A percentile compares a stretch with the other conserved stretches of the same genome.
Conservation (phyloP, 306 rosid genomes). For the Benincasa hispida region DNA sequence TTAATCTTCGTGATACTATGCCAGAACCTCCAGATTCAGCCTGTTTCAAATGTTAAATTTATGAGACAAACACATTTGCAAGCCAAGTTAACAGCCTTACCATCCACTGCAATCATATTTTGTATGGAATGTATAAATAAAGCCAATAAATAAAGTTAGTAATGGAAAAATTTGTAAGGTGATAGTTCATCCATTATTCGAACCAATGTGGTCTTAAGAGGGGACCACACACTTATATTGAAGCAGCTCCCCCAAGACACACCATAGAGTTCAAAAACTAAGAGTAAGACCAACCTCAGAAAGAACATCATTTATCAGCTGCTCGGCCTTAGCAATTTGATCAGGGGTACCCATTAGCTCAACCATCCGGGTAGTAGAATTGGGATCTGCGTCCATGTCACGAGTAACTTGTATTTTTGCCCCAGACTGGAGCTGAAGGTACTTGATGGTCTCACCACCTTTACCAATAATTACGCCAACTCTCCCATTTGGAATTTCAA, state of each 20-base stretch:
- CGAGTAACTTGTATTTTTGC: constrained; percentile 96
- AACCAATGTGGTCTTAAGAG: background rate
- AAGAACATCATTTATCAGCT: constrained; percentile 74
- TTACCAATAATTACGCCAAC: constrained; percentile 97
- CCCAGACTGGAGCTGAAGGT: constrained; percentile 86
- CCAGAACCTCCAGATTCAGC: constrained; percentile 97
- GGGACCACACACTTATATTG: background rate
- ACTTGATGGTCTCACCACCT: constrained; percentile 92
- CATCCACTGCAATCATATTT: background rate
- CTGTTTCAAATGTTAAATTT: constrained; percentile 22
- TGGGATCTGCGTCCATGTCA: constrained; percentile 79
- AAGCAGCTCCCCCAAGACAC: background rate
- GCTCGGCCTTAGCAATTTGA: constrained; percentile 75
- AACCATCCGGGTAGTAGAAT: constrained; percentile 44
- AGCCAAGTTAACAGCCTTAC: background rate
- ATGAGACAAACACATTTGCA: background rate
- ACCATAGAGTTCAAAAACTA: background rate
- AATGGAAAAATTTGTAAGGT: background rate
- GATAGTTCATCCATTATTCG: background rate
- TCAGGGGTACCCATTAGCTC: constrained; percentile 88
- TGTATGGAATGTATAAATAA: background rate
- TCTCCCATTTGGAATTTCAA: constrained; percentile 84
- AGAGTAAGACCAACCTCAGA: constrained; percentile 42
- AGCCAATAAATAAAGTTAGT: background rate
- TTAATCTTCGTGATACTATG: constrained; percentile 38